Evolutionary conservation across 352 stramenopile species (phyloP), one percentile per base, ranked within the genome.

Genomic region (Detonula confervacea): DNA sequence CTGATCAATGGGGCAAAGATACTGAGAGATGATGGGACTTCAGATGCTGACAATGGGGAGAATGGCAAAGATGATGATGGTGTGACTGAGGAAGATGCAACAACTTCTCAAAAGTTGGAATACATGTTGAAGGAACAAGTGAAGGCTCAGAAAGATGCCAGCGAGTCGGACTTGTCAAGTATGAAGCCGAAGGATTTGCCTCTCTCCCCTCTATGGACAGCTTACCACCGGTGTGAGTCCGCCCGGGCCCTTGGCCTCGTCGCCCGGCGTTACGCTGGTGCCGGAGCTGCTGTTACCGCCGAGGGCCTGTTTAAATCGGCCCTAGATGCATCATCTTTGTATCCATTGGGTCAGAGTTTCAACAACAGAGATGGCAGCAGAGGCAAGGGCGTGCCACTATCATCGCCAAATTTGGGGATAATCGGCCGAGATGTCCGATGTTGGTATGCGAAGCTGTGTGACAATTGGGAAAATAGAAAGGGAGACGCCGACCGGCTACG

Each of bases 241-340:
- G 75, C 70, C 6, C 57, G 81, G 7, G 71, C 82, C 2, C 68
- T 93, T 22, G 62, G 68, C 46, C 64, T 91, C 22, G 75, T 89
- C 22, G 88, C 86, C 9, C 33, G 57, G 1, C 92, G 88, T 37
- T 91, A 91, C 79, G 78, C 81, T 25, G 12, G 71, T 49, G 80
- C 84, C 11, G 86, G 79, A 44, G 76, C 69, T 46, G 81, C 88
- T 30, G 84, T 93, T 9, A 93, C 86, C 11, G 72, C 88, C 8
- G 88, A 93, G 72, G 88, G 88, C 49, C 54, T 93, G 12, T 91
- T 92, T 29, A 79, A 90, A 83, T 86, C 79, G 29, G 81, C 88
- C 11, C 75, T 86, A 5, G 81, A 90, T 63, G 61, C 57, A 12
- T 74, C 59, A 0, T 65, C 74, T 37, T 76, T 65, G 0, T 77